A percentile compares a stretch with the other conserved stretches of the same genome.
Conservation (phyloP, 495 filamentous ascomycete species). For the Platismatia glauca region DNA sequence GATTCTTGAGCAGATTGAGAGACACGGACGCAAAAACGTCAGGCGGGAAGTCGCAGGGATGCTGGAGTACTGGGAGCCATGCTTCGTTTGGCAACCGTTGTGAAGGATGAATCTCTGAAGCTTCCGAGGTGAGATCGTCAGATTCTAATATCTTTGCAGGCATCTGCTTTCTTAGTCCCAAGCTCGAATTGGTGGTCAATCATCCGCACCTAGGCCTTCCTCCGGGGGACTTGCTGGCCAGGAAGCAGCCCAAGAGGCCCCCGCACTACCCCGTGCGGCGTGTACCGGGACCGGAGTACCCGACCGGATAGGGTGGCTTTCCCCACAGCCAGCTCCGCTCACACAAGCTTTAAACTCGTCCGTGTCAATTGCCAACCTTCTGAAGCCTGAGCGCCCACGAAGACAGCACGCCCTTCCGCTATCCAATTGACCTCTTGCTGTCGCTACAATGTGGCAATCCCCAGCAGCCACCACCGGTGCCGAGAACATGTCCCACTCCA, state of each 20-base stretch:
- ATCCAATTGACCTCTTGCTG: background rate
- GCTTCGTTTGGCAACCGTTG: slow-evolving; percentile 14
- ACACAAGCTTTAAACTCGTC: background rate
- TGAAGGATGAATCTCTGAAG: background rate
- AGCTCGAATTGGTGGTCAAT: background rate
- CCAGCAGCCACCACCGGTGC: slow-evolving; percentile 12
- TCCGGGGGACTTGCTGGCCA: background rate
- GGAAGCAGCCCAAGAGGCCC: background rate
- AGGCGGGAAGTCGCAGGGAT: slow-evolving; percentile 21
- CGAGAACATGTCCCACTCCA: slow-evolving; percentile 34
- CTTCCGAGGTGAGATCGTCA: background rate
- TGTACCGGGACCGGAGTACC: background rate
- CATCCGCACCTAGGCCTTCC: background rate
- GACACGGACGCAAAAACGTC: slow-evolving; percentile 20
- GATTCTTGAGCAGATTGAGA: slow-evolving; percentile 43
- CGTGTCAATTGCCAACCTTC: background rate
- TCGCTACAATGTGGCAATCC: slow-evolving; percentile 19
- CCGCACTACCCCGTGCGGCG: no score
- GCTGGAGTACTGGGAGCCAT: slow-evolving; percentile 23
- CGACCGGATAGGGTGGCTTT: background rate
- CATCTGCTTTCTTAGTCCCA: slow-evolving; percentile 2
- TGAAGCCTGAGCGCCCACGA: background rate
- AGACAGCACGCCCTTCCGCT: background rate
- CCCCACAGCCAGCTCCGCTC: background rate
- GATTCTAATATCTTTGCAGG: background rate